Conservation (phyloP, 345 rosid genomes). For the Xanthoceras sorbifolium region DNA sequence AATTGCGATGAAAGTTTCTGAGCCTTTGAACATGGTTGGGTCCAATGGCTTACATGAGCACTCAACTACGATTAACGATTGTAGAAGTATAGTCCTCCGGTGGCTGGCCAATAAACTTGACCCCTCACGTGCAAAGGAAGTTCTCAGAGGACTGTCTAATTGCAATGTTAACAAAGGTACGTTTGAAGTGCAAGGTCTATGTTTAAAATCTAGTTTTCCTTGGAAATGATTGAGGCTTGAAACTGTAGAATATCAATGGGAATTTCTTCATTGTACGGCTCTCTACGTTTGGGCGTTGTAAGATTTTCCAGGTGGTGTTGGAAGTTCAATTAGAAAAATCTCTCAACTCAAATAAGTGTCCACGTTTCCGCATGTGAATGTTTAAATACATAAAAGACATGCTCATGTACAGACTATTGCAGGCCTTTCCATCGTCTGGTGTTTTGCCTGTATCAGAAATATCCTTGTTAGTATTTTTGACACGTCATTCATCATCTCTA, state of each 20-base stretch:
- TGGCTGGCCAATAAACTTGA: constrained; percentile 86
- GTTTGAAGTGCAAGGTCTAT: constrained; percentile 13
- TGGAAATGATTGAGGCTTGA: background rate
- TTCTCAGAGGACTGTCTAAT: constrained; percentile 80
- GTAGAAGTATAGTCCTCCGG: constrained; percentile 70
- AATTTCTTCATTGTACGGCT: background rate
- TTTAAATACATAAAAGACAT: background rate
- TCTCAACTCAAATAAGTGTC: background rate
- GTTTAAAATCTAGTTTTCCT: constrained; percentile 1
- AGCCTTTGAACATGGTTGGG: constrained; percentile 33
- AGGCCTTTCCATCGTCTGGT: background rate
- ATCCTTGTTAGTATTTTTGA: background rate
- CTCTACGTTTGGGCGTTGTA: background rate
- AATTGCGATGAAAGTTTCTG: constrained; percentile 63
- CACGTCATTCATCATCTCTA: background rate
- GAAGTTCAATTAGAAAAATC: background rate
- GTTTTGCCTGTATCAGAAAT: background rate
- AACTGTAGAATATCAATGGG: background rate
- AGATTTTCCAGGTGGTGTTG: background rate
- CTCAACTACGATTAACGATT: constrained; percentile 65
- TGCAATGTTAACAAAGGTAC: constrained; percentile 88
- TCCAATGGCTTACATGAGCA: constrained; percentile 49
- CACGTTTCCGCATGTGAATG: background rate
- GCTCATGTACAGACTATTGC: background rate
- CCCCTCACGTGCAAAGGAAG: constrained; percentile 61